Evolutionary conservation across 2,329 filamentous ascomycete species (phyloP), one percentile per base, ranked within the genome.

Genomic region (Xylaria sp.): DNA sequence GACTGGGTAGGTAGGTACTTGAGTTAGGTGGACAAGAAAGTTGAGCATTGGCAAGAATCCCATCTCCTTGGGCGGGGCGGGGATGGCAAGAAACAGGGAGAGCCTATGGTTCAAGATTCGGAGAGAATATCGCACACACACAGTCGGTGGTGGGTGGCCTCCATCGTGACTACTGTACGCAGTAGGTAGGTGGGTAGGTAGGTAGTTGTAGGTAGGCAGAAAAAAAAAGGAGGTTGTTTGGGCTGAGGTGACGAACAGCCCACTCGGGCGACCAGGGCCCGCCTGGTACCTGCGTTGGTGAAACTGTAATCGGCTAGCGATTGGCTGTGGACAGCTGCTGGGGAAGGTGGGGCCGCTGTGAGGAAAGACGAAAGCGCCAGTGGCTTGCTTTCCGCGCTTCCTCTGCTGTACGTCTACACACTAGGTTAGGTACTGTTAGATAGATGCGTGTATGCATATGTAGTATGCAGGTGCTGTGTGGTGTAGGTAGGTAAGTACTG

Each of bases 221-320:
- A 35, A 33, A 15, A 38, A 38, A 43, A 28, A 47, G 45, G 45
- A 47, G 58, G 57, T 33, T 46, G 52, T 31, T 23, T 53, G 42
- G 38, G 52, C 23, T 53, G 42, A 46, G 45, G 23, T 47, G 23
- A 47, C 6, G 23, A 31, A 47, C 6, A 47, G 14, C 45, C 23
- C 14, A 46, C 15, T 28, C 12, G n/a, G n/a, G 11, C 28, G 47
- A 42, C 23, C 45, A 14, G 31, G 46, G 52, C 51, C 46, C 56
- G 49, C 51, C 28, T 60, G 60, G 61, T 66, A 66, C 64, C 64
- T 66, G 64, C 64, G 56, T 66, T 37, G 53, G 49, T 60, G 63
- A 63, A 63, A 63, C 63, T 47, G 1, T 17, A 31, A 31, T 37
- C 35, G 43, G 37, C 42, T 38, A 38, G 28, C 47, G 35, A 63